Conservation (phyloP, 257 asterid genomes). For the Ehretia macrophylla region DNA sequence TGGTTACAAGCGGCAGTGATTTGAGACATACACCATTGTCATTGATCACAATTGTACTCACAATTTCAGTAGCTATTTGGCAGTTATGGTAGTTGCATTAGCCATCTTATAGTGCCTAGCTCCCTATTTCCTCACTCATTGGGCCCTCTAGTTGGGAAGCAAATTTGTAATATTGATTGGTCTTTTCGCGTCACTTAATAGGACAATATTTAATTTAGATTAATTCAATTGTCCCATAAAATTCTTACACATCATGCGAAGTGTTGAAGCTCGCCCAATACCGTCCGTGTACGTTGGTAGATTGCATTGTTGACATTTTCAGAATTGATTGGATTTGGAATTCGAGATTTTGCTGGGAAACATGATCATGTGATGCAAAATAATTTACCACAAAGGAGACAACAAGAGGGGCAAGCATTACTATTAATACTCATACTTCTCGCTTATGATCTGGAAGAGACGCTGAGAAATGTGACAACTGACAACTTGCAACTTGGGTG, state of each 20-base stretch:
- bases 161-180: no score
- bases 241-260: no score
- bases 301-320: no score
- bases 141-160: no score
- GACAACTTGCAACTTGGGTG: not conserved
- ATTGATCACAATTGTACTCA: constrained; percentile 8
- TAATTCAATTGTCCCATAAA: no score
- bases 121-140: not conserved
- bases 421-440: not conserved
- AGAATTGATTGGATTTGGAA: no score
- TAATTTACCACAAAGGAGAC: not conserved
- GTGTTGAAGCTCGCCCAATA: no score
- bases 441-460: not conserved
- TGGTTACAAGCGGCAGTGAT: constrained; percentile 28
- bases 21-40: constrained; percentile 3
- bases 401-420: not conserved
- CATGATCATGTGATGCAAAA: not conserved
- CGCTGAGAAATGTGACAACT: not conserved
- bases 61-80: constrained; percentile 4
- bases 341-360: no score
- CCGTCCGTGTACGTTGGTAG: no score
- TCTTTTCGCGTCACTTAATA: no score
- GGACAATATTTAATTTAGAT: no score
- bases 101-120: not conserved
- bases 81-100: constrained; percentile 15